These are phyloP conservation scores for Herpotrichia juniperi DNA, from an alignment of 2,329 filamentous ascomycete species.

Conservation along the genomic window DNA sequence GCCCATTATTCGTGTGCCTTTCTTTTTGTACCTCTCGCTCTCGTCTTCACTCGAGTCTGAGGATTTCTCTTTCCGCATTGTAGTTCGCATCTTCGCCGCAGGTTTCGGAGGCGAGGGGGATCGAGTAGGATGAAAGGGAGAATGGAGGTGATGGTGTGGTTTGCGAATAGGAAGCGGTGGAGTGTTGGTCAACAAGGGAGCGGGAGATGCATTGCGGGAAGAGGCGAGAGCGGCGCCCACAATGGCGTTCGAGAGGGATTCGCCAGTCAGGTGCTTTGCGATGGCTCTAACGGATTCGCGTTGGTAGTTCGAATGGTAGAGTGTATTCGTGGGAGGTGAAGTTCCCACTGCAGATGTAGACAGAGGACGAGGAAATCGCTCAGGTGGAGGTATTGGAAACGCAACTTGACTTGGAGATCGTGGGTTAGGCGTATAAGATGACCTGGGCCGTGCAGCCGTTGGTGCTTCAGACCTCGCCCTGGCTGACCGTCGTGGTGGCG, in stretches of 20 bases:
- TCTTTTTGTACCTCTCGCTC: slow-evolving; percentile 57
- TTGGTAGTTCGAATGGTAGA: slow-evolving; percentile 49
- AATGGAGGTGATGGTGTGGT: slow-evolving; percentile 44
- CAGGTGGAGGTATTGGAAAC: slow-evolving; percentile 29
- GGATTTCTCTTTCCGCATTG: slow-evolving; percentile 62
- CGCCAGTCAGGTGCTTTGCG: slow-evolving; percentile 61
- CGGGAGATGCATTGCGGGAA: slow-evolving; percentile 57
- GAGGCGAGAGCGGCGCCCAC: slow-evolving; percentile 76
- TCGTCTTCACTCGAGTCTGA: slow-evolving; percentile 60
- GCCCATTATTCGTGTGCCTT: slow-evolving; percentile 62
- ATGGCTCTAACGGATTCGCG: slow-evolving; percentile 44
- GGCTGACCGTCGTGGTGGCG: slow-evolving; percentile 43
- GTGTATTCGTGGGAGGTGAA: slow-evolving; percentile 27
- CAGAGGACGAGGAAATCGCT: slow-evolving; percentile 25
- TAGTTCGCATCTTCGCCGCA: slow-evolving; percentile 66
- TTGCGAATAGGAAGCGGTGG: slow-evolving; percentile 49
- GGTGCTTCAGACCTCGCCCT: slow-evolving; percentile 9
- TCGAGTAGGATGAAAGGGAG: slow-evolving; percentile 43
- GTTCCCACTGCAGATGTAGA: slow-evolving; percentile 27
- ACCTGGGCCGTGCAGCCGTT: slow-evolving; percentile 9
- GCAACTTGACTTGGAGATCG: slow-evolving; percentile 37
- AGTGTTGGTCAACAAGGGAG: slow-evolving; percentile 41
- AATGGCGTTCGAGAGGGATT: slow-evolving; percentile 74
- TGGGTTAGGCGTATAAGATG: slow-evolving; percentile 33
- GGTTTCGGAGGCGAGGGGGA: slow-evolving; percentile 43